Percentiles rank a stretch among this genome's conserved stretches.
Conservation (phyloP, 1,284 basidiomycete genomes). For the Termitomyces sp. region DNA sequence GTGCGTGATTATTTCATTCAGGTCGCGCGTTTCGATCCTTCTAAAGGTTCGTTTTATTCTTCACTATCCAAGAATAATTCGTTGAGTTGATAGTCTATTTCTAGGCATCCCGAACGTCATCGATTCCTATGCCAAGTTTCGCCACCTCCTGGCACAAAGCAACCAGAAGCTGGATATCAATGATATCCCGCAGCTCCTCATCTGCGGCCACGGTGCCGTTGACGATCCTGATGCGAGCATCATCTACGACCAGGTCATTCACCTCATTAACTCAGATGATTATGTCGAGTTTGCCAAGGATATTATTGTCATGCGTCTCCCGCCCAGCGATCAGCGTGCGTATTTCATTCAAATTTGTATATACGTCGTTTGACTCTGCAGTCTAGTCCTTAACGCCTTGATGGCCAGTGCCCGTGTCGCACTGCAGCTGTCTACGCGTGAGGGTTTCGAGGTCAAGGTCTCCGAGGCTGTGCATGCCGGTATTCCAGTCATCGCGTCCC, state of each 20-base stretch:
- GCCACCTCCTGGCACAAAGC: constrained; percentile 48
- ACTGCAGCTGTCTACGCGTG: constrained; percentile 74
- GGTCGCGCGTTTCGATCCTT: constrained; percentile 77
- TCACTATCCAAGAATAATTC: neutral
- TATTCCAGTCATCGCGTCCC: constrained; percentile 75
- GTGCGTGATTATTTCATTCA: constrained; percentile 78
- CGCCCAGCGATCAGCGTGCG: constrained; percentile 76
- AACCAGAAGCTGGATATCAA: constrained; percentile 40
- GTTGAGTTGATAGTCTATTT: constrained; percentile 14
- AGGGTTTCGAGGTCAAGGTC: constrained; percentile 91
- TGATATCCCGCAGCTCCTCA: constrained; percentile 72
- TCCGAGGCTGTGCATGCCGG: constrained; percentile 85
- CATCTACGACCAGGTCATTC: constrained; percentile 76
- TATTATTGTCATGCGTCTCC: constrained; percentile 74
- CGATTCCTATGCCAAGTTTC: constrained; percentile 78
- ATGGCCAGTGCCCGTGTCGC: constrained; percentile 75
- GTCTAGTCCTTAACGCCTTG: constrained; percentile 66
- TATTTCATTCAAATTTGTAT: constrained; percentile 11
- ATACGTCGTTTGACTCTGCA: neutral
- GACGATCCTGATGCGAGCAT: constrained; percentile 83
- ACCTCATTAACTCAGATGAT: constrained; percentile 46
- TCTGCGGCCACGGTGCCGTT: constrained; percentile 85
- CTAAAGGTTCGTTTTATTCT: constrained; percentile 28
- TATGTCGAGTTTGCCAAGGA: constrained; percentile 60
- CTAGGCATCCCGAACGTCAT: constrained; percentile 77